Percentiles rank a stretch among this genome's conserved stretches.
Conservation (phyloP, 192 early-diverging fungal species). For the Gaertneriomyces sp. region DNA sequence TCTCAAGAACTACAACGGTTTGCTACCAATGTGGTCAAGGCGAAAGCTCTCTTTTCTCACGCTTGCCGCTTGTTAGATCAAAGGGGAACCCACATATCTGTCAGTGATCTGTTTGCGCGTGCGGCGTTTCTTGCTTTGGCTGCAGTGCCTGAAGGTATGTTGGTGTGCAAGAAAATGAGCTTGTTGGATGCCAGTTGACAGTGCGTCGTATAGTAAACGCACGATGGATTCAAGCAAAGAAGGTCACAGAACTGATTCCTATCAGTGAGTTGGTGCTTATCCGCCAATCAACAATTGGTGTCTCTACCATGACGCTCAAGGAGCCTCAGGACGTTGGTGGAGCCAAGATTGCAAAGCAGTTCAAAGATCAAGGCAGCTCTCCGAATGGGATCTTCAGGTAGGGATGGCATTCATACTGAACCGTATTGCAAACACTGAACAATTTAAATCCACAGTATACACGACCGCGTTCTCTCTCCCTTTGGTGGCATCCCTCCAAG, state of each 20-base stretch:
- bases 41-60: not conserved
- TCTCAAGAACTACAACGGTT: constrained; percentile 31
- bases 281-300: constrained; percentile 18
- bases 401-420: not conserved
- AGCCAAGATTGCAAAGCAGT: constrained; percentile 17
- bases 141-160: constrained; percentile 25
- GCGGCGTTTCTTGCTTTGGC: constrained; percentile 15
- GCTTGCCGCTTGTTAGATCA: constrained; percentile 3
- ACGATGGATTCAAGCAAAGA: constrained; percentile 11
- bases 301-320: constrained; percentile 4
- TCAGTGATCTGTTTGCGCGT: constrained; percentile 22
- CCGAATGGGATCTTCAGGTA: constrained; percentile 17
- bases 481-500: constrained; percentile 7
- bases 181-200: not conserved
- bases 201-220: constrained; percentile 8
- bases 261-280: constrained; percentile 5
- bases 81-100: not conserved
- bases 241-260: not conserved
- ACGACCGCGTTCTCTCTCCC: constrained; percentile 15
- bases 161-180: no score
- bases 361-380: constrained; percentile 19
- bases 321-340: constrained; percentile 18
- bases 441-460: constrained; percentile 6
- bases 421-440: no score
- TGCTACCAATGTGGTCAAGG: not conserved